Percentiles rank a stretch among this genome's conserved stretches.
Evolutionary conservation across 2,329 filamentous ascomycete genomes (phyloP).

Genomic region (Blumeria hordei): DNA sequence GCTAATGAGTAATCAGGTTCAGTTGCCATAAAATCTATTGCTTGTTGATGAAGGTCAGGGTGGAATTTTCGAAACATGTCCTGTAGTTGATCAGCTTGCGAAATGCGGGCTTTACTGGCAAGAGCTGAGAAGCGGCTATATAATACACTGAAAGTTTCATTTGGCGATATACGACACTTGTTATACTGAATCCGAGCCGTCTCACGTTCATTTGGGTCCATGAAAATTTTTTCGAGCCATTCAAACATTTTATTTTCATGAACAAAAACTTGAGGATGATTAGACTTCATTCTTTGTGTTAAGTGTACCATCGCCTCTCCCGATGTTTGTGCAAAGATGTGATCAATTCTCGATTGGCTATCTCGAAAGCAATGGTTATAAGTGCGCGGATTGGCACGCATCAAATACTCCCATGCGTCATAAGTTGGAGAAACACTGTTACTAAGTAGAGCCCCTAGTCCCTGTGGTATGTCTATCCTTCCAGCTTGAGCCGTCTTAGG

Average conservation of each 20-base stretch:
- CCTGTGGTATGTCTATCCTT: neutral
- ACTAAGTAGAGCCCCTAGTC: neutral
- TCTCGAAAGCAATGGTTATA: neutral
- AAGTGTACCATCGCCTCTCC: neutral
- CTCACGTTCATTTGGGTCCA: neutral
- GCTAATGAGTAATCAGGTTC: too few relatives aligned
- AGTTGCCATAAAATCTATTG: too few relatives aligned
- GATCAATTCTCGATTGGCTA: neutral
- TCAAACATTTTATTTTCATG: neutral
- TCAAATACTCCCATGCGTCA: neutral
- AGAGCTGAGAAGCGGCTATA: neutral
- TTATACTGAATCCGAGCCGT: neutral
- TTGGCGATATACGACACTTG: neutral
- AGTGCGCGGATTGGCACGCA: neutral
- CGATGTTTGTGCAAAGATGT: neutral
- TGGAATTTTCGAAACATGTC: too few relatives aligned
- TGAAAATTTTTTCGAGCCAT: neutral
- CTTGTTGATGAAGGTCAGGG: too few relatives aligned
- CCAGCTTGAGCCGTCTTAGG: neutral
- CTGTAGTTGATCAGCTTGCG: neutral
- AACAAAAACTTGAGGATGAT: neutral
- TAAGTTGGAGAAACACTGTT: neutral
- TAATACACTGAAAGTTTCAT: too few relatives aligned
- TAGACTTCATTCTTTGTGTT: neutral
- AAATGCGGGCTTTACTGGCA: neutral